Evolutionary conservation across 2,329 filamentous ascomycete genomes (phyloP).

Genomic region (Aspergillus calidoustus): DNA sequence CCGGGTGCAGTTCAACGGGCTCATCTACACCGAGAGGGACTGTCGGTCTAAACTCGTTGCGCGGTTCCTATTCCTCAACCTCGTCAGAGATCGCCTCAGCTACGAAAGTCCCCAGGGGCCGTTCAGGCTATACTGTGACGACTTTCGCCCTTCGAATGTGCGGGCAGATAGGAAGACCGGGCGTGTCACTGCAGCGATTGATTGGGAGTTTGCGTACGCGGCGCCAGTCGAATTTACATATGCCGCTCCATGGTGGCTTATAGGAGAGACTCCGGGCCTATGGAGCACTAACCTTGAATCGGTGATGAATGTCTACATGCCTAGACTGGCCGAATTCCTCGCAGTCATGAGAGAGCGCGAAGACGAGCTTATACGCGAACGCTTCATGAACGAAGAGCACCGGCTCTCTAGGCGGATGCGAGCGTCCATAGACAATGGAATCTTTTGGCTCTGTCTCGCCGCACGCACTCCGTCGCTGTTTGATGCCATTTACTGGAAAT

Average conservation of each 20-base stretch:
- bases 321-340: neutral
- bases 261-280: neutral
- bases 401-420: neutral
- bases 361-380: neutral
- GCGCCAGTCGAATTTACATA: conserved; percentile 4
- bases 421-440: neutral
- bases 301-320: neutral
- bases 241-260: conserved; percentile 2
- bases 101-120: neutral
- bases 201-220: conserved; percentile 4
- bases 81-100: neutral
- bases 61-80: neutral
- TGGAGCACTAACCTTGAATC: neutral
- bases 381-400: neutral
- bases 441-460: conserved; percentile 4
- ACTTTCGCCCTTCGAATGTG: neutral
- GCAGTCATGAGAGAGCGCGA: neutral
- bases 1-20: neutral
- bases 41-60: neutral
- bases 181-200: neutral
- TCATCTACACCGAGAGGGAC: neutral
- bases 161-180: neutral
- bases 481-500: conserved; percentile 5
- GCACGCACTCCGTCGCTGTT: neutral
- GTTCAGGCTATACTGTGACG: neutral